Percentiles rank a stretch among this genome's conserved stretches.
These are phyloP conservation scores for Cyberlindnera meyerae DNA, from an alignment of 805 yeast species.

Conservation along the genomic window DNA sequence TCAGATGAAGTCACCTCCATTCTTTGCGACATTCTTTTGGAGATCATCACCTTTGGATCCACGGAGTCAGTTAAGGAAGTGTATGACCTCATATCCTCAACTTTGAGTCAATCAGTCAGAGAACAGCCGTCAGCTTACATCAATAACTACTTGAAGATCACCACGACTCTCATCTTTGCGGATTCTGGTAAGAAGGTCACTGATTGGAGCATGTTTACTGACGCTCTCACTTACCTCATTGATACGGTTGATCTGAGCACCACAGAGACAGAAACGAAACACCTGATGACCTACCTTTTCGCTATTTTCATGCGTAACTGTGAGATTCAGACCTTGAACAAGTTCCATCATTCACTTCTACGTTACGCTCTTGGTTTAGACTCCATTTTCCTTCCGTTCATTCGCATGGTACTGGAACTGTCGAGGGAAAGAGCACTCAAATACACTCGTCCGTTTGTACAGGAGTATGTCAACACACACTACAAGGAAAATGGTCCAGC, in stretches of 20 bases:
- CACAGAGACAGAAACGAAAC: slow-evolving; percentile 4
- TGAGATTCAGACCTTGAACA: slow-evolving; percentile 42
- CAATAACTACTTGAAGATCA: slow-evolving; percentile 27
- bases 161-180: slow-evolving; percentile 51
- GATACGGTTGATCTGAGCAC: slow-evolving; percentile 1
- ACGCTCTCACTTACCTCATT: slow-evolving; percentile 19
- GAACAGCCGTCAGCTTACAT: slow-evolving; percentile 12
- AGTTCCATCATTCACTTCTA: slow-evolving; percentile 40
- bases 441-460: slow-evolving; percentile 41
- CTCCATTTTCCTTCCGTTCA: slow-evolving; percentile 39
- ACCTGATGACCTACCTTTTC: slow-evolving; percentile 39
- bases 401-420: slow-evolving; percentile 40
- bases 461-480: slow-evolving; percentile 40
- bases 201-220: slow-evolving; percentile 40
- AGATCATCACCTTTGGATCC: slow-evolving; percentile 49
- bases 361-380: slow-evolving; percentile 33
- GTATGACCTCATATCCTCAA: slow-evolving; percentile 32
- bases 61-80: slow-evolving; percentile 41
- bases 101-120: slow-evolving; percentile 17
- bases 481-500: slow-evolving; percentile 35
- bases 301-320: slow-evolving; percentile 52
- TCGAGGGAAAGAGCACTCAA: slow-evolving; percentile 41
- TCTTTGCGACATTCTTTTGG: slow-evolving; percentile 55
- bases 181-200: slow-evolving; percentile 65
- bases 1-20: slow-evolving; percentile 33